Conservation (phyloP, 2,329 filamentous ascomycete genomes). For the Diaporthe ampelina region DNA sequence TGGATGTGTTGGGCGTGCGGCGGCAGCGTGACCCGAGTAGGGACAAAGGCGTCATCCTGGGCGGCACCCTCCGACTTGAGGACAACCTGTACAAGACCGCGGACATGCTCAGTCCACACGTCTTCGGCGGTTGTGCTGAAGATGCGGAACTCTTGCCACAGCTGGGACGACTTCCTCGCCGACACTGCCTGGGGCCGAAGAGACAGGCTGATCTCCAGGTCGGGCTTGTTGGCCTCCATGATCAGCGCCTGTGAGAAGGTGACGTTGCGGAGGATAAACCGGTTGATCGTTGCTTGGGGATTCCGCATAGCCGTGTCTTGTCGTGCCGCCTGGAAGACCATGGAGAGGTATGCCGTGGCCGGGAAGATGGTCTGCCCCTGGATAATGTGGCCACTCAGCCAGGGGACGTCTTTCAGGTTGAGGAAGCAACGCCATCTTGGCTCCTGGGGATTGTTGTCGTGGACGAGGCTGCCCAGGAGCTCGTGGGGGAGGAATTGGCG, state of each 20-base stretch:
- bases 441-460: slow-evolving; percentile 45
- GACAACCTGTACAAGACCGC: slow-evolving; percentile 2
- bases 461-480: slow-evolving; percentile 51
- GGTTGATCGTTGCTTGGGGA: slow-evolving; percentile 38
- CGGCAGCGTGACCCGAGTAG: not conserved
- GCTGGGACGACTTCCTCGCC: slow-evolving; percentile 53
- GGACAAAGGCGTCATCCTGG: not conserved
- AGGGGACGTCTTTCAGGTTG: slow-evolving; percentile 49
- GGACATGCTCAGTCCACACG: slow-evolving; percentile 41
- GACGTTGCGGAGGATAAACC: not conserved
- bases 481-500: slow-evolving; percentile 55
- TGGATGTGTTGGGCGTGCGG: not conserved
- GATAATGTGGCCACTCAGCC: slow-evolving; percentile 48
- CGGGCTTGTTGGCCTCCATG: slow-evolving; percentile 5
- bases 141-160: slow-evolving; percentile 70
- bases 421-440: slow-evolving; percentile 42
- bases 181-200: not conserved
- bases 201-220: slow-evolving; percentile 1
- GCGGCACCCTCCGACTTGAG: not conserved
- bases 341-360: slow-evolving; percentile 40
- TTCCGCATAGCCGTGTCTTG: slow-evolving; percentile 37
- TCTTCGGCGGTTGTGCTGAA: slow-evolving; percentile 56
- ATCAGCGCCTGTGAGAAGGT: slow-evolving; percentile 16
- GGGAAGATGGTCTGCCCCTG: slow-evolving; percentile 44
- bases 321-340: slow-evolving; percentile 43